Conservation (phyloP, 805 yeast genomes). For the Ogataea sp. region DNA sequence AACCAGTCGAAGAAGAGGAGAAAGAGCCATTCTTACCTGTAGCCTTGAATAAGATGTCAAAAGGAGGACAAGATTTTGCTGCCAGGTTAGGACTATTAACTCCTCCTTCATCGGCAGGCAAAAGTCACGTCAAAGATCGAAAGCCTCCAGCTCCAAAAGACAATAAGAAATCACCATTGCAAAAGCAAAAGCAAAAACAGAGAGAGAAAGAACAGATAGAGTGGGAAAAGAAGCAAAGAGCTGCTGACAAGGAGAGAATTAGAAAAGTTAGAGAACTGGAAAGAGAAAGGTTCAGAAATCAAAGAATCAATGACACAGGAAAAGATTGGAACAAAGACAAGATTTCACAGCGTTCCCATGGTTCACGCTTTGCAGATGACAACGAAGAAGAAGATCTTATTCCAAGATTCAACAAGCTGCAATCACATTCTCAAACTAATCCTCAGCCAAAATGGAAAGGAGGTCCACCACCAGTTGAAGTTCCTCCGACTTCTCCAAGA, state of each 20-base stretch:
- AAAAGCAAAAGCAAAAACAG: neutral
- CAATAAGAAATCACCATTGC: neutral
- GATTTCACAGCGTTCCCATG: neutral
- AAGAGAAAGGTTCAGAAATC: constrained; percentile 1
- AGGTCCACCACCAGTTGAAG: neutral
- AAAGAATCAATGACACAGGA: neutral
- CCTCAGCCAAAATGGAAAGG: neutral
- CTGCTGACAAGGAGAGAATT: neutral
- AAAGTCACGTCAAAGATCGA: neutral
- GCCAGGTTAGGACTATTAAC: constrained; percentile 1
- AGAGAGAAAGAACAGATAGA: neutral
- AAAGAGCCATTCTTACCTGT: constrained; percentile 1
- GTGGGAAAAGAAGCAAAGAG: neutral
- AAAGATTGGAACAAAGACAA: neutral
- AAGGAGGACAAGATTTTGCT: constrained; percentile 1
- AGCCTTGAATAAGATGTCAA: neutral
- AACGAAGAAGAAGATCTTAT: constrained; percentile 1
- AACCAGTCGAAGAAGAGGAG: neutral
- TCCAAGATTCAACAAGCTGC: constrained; percentile 1
- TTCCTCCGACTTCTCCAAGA: neutral
- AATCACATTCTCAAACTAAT: no score
- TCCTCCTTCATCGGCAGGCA: neutral
- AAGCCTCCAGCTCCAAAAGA: neutral
- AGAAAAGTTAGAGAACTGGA: neutral
- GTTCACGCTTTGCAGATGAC: neutral